Base-by-base conservation (phyloP, 1,284 basidiomycete genomes). In the Coniferiporia weirii region DNA sequence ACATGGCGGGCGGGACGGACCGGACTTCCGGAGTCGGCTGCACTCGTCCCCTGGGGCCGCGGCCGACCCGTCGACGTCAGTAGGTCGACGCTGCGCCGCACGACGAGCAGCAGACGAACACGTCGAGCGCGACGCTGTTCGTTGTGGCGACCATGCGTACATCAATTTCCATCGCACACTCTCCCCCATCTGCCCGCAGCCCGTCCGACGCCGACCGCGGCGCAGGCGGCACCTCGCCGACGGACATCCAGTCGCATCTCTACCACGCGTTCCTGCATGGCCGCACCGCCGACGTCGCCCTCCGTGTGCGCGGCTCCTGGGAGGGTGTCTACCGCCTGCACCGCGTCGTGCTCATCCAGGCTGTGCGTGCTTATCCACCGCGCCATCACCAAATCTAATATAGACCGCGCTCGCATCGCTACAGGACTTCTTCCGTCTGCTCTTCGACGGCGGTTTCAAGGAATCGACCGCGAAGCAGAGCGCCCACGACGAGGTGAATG, bases 301-400 rank as follows among this genome's bases (percentile, higher is more conserved):
- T 95, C 57, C 76, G 80, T 56, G 79, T 94, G 19, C 74, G 76
- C 19, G 88, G 87, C 7, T 75, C 81, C 4, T 95, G 92, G 91
- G 72, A 76, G 53, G 88, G 89, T 1, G 74, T 84, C 40, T 95
- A 94, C 75, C 81, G 77, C 38, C 76, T 93, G 2, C 93, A 95
- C 72, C 80, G 85, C 36, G 86, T 94, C 60, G 83, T 95, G 38
- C 82, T 95, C 54, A 91, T 91, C 54, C 93, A 95, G 71, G 84
- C 91, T 50, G 91, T 89, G 60, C 66, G 83, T 76, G n/a, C 27
- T 40, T 58, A 20, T 46, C 43, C 43, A 48, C 54, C 45, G 43
- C 35, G 55, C 43, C 51, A 40, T 27, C 50, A n/a, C 36, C 38
- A 13, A 13, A 20, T 36, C 19, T 56, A 45, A 45, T 51, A 56